phyloP scores from a whole-genome alignment of 202 grass and related monocot genomes.

The Brachypodium distachyon region DNA sequence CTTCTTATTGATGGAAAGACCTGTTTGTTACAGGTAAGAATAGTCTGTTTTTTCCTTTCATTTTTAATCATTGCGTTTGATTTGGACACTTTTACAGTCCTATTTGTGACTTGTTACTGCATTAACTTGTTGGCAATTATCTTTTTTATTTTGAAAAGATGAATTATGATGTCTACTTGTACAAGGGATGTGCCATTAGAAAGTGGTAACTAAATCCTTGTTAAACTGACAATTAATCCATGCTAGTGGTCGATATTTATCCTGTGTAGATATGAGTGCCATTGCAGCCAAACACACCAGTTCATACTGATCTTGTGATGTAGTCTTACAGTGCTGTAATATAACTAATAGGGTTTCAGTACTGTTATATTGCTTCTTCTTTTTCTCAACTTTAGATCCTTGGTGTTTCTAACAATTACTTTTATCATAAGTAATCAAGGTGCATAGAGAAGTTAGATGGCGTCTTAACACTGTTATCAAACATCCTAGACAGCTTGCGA shows the following conservation, averaged over 20 bases:
- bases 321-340: neutral
- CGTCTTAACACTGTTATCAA: neutral
- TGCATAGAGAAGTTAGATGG: neutral
- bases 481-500: neutral
- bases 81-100: neutral
- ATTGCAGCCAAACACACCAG: neutral
- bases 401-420: neutral
- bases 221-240: no score
- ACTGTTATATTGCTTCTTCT: neutral
- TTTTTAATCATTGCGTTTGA: neutral
- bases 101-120: neutral
- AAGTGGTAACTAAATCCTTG: no score
- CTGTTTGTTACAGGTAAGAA: constrained; percentile 56
- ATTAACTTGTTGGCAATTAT: neutral
- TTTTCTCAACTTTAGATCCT: neutral
- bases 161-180: neutral
- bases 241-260: neutral
- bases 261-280: neutral
- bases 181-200: neutral
- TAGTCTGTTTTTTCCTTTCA: neutral
- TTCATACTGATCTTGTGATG: neutral
- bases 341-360: neutral
- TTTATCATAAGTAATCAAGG: neutral
- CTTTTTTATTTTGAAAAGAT: neutral
- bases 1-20: constrained; percentile 86